Evolutionary conservation across 805 yeast species (phyloP), one percentile per base, ranked within the genome.

Genomic region (Wickerhamiella hasegawae): DNA sequence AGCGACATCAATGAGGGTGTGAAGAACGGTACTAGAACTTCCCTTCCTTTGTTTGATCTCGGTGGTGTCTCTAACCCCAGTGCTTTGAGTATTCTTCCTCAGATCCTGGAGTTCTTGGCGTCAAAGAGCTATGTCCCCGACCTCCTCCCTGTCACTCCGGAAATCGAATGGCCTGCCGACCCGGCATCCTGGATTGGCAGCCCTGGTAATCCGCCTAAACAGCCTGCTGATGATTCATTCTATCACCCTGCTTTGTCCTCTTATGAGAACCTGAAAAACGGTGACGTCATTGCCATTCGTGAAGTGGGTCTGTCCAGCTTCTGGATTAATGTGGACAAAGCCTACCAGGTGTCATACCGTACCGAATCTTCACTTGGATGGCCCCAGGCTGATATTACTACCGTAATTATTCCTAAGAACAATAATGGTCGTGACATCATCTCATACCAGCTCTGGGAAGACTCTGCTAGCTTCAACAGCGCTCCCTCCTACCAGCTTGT

Each of bases 381-480:
- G 1, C 36, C 36, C 22, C 25, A 39, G n/a, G 35, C 40, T n/a
- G 33, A 43, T 10, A 33, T 44, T 12, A 40, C 45, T 12, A 42
- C 47, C n/a, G 33, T 42, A 3, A 37, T 44, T 33, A 30, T 24
- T 17, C 47, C 46, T 9, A 10, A 16, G 9, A 26, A 25, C 23
- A 27, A 29, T 32, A 28, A 24, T 5, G 37, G 37, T 21, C 37
- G 42, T 14, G 35, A 31, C 4, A 31, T 50, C 21, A 33, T 48
- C 6, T 48, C 53, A n/a, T 49, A 46, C 39, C 55, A 49, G 40
- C 24, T 40, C 31, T 41, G 48, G 31, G 53, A 52, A 31, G 56
- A 52, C 34, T 40, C 53, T 6, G 39, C 44, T 15, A 42, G 38
- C 32, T 31, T 46, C 21, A 43, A 43, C 24, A 51, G 55, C 37